Base-by-base conservation (phyloP, 1,284 basidiomycete genomes). In the Gymnopus androsaceus region DNA sequence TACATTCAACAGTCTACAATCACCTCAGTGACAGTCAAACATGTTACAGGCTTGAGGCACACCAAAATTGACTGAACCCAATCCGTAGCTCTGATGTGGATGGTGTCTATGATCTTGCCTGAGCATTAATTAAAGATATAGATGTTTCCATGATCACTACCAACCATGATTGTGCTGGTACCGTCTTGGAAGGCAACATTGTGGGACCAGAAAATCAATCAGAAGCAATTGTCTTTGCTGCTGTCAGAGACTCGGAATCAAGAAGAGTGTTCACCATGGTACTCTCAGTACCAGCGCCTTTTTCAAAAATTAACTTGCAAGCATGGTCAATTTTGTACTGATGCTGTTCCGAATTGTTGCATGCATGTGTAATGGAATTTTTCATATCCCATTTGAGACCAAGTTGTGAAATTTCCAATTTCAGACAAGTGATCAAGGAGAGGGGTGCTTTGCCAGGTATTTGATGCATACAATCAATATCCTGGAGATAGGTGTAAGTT, bases 401-500 rank as follows among this genome's bases (percentile, higher is more conserved):
- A 11, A 56, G 15, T 11, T 31, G 21, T 19, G 23, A 19, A 15
- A 56, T 31, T 5, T 56, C 30, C 21, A 33, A 12, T 15, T 27
- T 42, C 14, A 21, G 25, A 42, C 33, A 19, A 38, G 25, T 17
- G 46, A 55, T 15, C 46, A 46, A 11, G 40, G 38, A 44, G 38
- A 56, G 15, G 34, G 49, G 25, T 27, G 34, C 38, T 31, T 30
- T 19, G 37, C 47, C 19, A 56, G 48, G 34, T 19, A 56, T 31
- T 56, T 56, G 19, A 51, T 45, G 37, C 48, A 51, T 7, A 9
- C 64, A 65, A 17, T 68, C 65, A 12, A 63, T 65, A 6, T 60
- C 60, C 0, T 69, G 54, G 6, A 73, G 44, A 19, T n/a, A n/a
- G n/a, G n/a, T 67, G 63, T 46, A 69, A 72, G 28, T n/a, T 28